Percentiles rank a stretch among this genome's conserved stretches.
Evolutionary conservation across 345 rosid species (phyloP).

Genomic region (Xanthoceras sorbifolium): DNA sequence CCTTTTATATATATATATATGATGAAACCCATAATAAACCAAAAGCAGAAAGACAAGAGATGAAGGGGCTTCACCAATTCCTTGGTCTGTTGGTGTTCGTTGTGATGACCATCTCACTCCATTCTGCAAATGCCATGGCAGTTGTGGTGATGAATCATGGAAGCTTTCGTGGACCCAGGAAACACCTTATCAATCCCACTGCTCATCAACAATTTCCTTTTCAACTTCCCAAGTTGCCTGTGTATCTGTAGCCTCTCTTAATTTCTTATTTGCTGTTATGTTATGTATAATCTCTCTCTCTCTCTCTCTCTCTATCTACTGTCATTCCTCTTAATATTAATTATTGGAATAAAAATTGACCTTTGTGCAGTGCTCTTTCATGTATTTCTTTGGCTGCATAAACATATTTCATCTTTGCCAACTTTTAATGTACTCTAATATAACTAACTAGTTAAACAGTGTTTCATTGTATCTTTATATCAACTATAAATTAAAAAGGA

Average conservation of each 20-base stretch:
- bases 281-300: too few relatives aligned
- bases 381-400: neutral
- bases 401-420: neutral
- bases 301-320: too few relatives aligned
- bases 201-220: constrained; percentile 21
- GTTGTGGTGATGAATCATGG: constrained; percentile 37
- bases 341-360: neutral
- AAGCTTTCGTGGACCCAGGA: constrained; percentile 40
- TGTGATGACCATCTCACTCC: constrained; percentile 16
- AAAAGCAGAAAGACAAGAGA: constrained; percentile 13
- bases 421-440: too few relatives aligned
- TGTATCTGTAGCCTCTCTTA: constrained; percentile 17
- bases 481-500: too few relatives aligned
- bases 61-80: constrained; percentile 21
- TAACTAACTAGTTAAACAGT: too few relatives aligned
- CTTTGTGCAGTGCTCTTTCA: neutral
- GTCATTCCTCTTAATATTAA: neutral
- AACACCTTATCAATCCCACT: constrained; percentile 41
- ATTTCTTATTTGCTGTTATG: neutral
- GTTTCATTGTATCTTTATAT: too few relatives aligned
- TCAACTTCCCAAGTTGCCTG: constrained; percentile 37
- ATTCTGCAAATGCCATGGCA: too few relatives aligned
- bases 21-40: neutral
- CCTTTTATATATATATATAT: neutral
- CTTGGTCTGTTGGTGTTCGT: constrained; percentile 31